Base-by-base conservation (phyloP, 2,329 filamentous ascomycete genomes). In the Zymoseptoria tritici region DNA sequence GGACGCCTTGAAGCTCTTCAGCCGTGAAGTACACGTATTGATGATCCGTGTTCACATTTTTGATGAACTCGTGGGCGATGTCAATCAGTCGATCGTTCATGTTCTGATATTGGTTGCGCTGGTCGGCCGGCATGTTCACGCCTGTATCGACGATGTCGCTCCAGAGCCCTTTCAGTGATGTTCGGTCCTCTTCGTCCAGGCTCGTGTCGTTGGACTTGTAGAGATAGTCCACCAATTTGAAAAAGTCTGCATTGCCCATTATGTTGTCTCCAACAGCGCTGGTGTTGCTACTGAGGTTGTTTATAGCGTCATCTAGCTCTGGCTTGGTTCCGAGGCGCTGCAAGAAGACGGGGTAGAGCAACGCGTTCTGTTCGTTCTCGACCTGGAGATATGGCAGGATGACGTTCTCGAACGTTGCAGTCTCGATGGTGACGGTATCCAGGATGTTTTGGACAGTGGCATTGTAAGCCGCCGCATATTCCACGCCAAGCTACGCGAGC, bases 231-330 rank as follows among this genome's bases (percentile, higher is more conserved):
- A 81, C 78, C 57, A 81, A 78, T 62, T 80, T 72, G 78, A 88
- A 92, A 57, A 91, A 81, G 65, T 92, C 89, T 75, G 91, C 87
- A 57, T 88, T 83, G 87, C 91, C 91, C 68, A 80, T 82, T 58
- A 84, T 84, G 75, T 92, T 88, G 64, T 91, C 91, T 55, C 79
- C 76, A 68, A 89, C 90, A 64, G 91, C 87, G 59, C 78, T 75
- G 55, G 79, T 71, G 65, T 76, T 63, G 71, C 78, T 74, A 62
- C 77, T 73, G 4, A 75, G 75, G 57, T 76, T 74, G 55, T 74
- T 77, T 20, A 74, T 74, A 4, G 76, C 75, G 67, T 79, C 76
- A 59, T 76, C 72, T 60, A 79, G 70, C 59, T 71, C 70, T 64
- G 74, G 71, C 64, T 75, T 71, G 4, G 75, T 77, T 11, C 78